Percentiles rank a stretch among this genome's conserved stretches.
phyloP scores from a whole-genome alignment of 805 yeast species.

The Ogataea thermomethanolica region DNA sequence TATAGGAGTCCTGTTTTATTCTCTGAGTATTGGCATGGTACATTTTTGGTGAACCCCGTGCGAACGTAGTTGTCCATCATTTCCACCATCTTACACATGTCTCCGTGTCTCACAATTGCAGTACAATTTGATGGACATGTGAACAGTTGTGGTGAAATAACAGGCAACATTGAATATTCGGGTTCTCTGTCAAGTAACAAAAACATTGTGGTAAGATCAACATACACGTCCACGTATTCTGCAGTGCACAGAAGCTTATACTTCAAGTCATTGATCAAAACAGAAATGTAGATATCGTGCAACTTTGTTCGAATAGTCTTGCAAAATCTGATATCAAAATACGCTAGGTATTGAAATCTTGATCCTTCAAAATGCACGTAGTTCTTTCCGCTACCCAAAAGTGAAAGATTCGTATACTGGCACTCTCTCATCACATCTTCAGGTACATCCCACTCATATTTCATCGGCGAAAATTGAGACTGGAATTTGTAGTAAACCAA shows the following conservation, averaged over 20 bases:
- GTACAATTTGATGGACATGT: conserved; percentile 83
- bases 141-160: conserved; percentile 79
- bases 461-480: conserved; percentile 24
- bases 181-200: conserved; percentile 82
- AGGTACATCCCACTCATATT: conserved; percentile 47
- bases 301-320: conserved; percentile 53
- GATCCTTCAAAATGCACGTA: conserved; percentile 37
- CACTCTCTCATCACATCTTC: conserved; percentile 42
- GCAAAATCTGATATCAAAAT: conserved; percentile 72
- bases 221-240: conserved; percentile 82
- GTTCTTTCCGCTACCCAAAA: conserved; percentile 2
- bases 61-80: conserved; percentile 63
- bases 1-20: conserved; percentile 36
- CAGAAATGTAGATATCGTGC: conserved; percentile 62
- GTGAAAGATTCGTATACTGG: conserved; percentile 37
- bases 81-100: conserved; percentile 57
- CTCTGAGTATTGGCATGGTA: conserved; percentile 39
- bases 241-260: conserved; percentile 61
- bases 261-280: conserved; percentile 56
- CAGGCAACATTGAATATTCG: conserved; percentile 68
- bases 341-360: conserved; percentile 56
- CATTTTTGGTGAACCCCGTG: conserved; percentile 37
- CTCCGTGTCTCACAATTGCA: conserved; percentile 59
- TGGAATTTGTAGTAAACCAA: conserved; percentile 19
- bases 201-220: conserved; percentile 66